Percentiles rank a stretch among this genome's conserved stretches.
Conservation (phyloP, 129 eudicot genomes). For the carrot (Daucus carota) region DNA sequence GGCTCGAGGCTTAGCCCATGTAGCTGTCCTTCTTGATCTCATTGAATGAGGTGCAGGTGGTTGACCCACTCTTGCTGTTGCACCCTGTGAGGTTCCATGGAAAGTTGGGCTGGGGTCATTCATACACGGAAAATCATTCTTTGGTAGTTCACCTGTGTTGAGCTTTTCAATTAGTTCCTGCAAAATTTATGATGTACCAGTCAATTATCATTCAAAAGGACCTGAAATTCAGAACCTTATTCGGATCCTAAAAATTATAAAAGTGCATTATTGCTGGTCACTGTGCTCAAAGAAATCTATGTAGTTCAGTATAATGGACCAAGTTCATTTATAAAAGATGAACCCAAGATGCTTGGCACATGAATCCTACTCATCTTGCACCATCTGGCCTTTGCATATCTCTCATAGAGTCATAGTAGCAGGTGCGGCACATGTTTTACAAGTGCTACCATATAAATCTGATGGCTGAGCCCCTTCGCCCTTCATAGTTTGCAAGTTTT, state of each 20-base stretch:
- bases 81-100: slow-evolving; percentile 26
- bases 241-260: neutral
- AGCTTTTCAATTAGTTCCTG: slow-evolving; percentile 54
- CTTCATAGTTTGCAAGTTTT: too few species aligned
- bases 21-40: slow-evolving; percentile 72
- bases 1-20: slow-evolving; percentile 60
- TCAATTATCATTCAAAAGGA: neutral
- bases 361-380: neutral
- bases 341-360: neutral
- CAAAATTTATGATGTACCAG: neutral
- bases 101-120: slow-evolving; percentile 30
- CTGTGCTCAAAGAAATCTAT: neutral
- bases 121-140: slow-evolving; percentile 43
- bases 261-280: neutral
- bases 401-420: neutral
- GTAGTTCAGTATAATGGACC: neutral
- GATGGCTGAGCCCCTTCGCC: too few species aligned
- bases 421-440: too few species aligned
- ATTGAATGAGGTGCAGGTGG: slow-evolving; percentile 47
- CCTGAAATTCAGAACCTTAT: neutral
- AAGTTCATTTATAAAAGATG: neutral
- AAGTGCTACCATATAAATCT: too few species aligned
- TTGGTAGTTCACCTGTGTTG: slow-evolving; percentile 35
- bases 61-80: slow-evolving; percentile 24
- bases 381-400: neutral